phyloP scores from a whole-genome alignment of 202 grass and related monocot genomes.

The Cymbopogon flexuosus region DNA sequence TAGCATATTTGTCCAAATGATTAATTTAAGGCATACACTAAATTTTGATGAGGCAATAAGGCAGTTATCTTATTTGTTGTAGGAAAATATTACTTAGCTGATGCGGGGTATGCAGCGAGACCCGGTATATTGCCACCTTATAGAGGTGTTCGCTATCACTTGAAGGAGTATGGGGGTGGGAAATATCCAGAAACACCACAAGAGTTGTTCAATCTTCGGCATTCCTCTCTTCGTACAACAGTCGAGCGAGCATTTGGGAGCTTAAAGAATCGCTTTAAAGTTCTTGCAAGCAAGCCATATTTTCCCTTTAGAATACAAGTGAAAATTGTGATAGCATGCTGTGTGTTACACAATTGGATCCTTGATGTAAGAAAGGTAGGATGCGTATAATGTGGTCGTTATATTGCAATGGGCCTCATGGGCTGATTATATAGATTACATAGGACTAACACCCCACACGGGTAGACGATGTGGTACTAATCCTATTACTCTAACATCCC shows the following conservation, averaged over 20 bases:
- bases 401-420: too few relatives aligned
- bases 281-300: background rate
- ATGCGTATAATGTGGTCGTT: too few relatives aligned
- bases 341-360: slow-evolving; percentile 12
- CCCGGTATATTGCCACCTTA: background rate
- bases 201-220: background rate
- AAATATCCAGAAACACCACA: background rate
- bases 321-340: background rate
- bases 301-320: background rate
- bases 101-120: background rate
- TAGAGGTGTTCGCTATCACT: background rate
- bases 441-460: too few relatives aligned
- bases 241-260: background rate
- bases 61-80: background rate
- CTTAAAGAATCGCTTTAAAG: background rate
- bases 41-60: background rate
- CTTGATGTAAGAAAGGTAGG: background rate
- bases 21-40: background rate
- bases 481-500: too few relatives aligned
- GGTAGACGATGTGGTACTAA: too few relatives aligned
- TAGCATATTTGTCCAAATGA: background rate
- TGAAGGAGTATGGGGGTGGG: background rate
- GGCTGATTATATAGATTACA: too few relatives aligned
- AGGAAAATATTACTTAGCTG: background rate
- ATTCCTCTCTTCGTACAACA: slow-evolving; percentile 6